Percentiles rank a stretch among this genome's conserved stretches.
Conservation (phyloP, 2,329 filamentous ascomycete species). For the Cladosporium halotolerans region DNA sequence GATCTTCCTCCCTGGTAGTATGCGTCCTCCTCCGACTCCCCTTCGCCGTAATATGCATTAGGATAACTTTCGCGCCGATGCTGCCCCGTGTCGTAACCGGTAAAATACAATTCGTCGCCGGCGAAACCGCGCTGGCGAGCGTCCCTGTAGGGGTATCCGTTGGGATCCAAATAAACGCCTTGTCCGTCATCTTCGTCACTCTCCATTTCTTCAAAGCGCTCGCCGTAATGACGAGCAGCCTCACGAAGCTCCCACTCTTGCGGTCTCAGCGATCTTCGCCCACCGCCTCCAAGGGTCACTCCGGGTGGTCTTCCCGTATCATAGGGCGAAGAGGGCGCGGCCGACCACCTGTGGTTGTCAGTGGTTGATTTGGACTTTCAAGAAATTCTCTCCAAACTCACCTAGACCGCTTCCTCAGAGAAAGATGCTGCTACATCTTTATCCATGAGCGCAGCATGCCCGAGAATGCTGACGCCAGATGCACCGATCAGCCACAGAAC, state of each 20-base stretch:
- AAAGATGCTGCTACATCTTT: slow-evolving; percentile 99
- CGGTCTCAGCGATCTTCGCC: slow-evolving; percentile 37
- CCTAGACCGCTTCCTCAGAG: slow-evolving; percentile 99
- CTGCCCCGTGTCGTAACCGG: slow-evolving; percentile 41
- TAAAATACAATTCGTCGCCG: slow-evolving; percentile 44
- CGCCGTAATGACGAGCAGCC: slow-evolving; percentile 19
- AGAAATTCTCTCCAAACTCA: background rate
- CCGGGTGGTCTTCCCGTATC: slow-evolving; percentile 99
- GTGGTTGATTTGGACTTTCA: background rate
- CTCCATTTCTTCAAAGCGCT: slow-evolving; percentile 62
- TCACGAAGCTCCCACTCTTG: slow-evolving; percentile 42
- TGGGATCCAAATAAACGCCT: slow-evolving; percentile 38
- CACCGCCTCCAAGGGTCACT: slow-evolving; percentile 52
- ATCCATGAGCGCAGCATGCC: slow-evolving; percentile 92
- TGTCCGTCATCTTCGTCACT: slow-evolving; percentile 43
- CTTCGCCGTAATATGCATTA: slow-evolving; percentile 24
- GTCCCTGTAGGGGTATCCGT: slow-evolving; percentile 27
- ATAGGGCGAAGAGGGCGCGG: slow-evolving; percentile 83
- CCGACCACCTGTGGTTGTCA: slow-evolving; percentile 64
- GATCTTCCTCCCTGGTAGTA: slow-evolving; percentile 34
- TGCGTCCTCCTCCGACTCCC: slow-evolving; percentile 45
- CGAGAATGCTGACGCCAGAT: slow-evolving; percentile 85
- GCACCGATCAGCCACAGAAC: slow-evolving; percentile 95
- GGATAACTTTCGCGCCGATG: slow-evolving; percentile 43
- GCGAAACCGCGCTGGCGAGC: slow-evolving; percentile 27